phyloP scores from a whole-genome alignment of 2,329 filamentous ascomycete genomes.

The Phialophora tarda region DNA sequence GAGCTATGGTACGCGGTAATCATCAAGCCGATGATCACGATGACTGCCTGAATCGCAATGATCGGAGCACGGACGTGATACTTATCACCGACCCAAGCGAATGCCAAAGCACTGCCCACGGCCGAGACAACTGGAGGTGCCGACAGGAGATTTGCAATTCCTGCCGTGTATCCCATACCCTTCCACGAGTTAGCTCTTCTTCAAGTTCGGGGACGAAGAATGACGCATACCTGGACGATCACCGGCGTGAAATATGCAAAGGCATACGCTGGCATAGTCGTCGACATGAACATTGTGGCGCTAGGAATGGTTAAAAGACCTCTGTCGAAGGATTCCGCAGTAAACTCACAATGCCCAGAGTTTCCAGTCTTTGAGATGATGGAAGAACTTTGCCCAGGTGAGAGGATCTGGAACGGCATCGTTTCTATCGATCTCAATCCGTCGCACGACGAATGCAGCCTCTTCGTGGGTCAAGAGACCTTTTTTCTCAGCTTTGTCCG shows the following conservation, averaged over 20 bases:
- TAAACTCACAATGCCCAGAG: slow-evolving; percentile 61
- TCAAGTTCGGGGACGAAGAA: neutral
- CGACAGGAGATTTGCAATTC: slow-evolving; percentile 40
- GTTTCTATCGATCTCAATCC: slow-evolving; percentile 63
- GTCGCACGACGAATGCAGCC: slow-evolving; percentile 42
- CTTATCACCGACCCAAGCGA: slow-evolving; percentile 42
- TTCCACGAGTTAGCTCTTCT: slow-evolving; percentile 11
- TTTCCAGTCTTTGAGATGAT: slow-evolving; percentile 59
- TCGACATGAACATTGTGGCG: slow-evolving; percentile 33
- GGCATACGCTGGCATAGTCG: slow-evolving; percentile 30
- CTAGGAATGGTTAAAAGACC: slow-evolving; percentile 1
- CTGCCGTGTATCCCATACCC: slow-evolving; percentile 43
- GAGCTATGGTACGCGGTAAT: slow-evolving; percentile 40
- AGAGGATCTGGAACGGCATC: slow-evolving; percentile 59
- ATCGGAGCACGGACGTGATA: slow-evolving; percentile 41
- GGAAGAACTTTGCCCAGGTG: slow-evolving; percentile 53
- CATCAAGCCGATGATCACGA: slow-evolving; percentile 42
- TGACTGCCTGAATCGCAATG: slow-evolving; percentile 39
- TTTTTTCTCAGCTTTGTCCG: slow-evolving; percentile 40
- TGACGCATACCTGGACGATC: slow-evolving; percentile 24
- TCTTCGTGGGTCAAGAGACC: slow-evolving; percentile 22
- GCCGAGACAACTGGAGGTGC: slow-evolving; percentile 42
- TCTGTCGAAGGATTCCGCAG: neutral
- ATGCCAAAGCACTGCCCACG: slow-evolving; percentile 37
- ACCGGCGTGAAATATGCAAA: slow-evolving; percentile 33